phyloP scores from a whole-genome alignment of 2,329 filamentous ascomycete genomes.

The Exophiala viscosa region DNA sequence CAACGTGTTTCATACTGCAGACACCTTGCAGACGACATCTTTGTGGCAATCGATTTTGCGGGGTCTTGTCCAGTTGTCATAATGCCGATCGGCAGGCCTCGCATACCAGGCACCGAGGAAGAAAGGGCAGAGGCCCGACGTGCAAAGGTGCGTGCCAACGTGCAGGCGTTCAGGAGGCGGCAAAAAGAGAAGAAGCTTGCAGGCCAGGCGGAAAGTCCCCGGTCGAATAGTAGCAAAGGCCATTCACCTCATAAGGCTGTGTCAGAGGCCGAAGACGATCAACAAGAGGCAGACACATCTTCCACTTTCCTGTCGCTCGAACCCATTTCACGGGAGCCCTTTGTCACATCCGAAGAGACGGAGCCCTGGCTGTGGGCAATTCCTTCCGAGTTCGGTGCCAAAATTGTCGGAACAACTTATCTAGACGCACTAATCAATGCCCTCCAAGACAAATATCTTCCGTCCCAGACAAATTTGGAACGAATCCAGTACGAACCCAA shows the following conservation, averaged over 20 bases:
- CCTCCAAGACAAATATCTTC: conserved; percentile 9
- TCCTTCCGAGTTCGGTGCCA: conserved; percentile 10
- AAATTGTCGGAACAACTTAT: conserved; percentile 7
- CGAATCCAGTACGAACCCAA: conserved; percentile 1
- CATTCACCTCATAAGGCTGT: not conserved
- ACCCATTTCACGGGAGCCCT: not conserved
- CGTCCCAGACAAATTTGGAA: conserved; percentile 1
- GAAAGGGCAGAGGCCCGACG: conserved; percentile 21
- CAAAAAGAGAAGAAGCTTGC: conserved; percentile 21
- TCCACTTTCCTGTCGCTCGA: not conserved
- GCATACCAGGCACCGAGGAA: conserved; percentile 20
- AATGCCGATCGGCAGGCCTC: conserved; percentile 21
- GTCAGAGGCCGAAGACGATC: not conserved
- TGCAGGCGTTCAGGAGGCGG: conserved; percentile 21
- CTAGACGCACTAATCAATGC: conserved; percentile 3
- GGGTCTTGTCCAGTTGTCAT: not conserved
- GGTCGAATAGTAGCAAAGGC: not conserved
- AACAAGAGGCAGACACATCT: not conserved
- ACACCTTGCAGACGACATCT: no score
- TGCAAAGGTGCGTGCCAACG: conserved; percentile 22
- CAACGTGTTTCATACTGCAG: no score
- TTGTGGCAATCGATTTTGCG: no score
- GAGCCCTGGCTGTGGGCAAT: conserved; percentile 17
- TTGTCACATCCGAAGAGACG: conserved; percentile 1
- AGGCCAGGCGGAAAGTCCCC: not conserved